A percentile compares a stretch with the other conserved stretches of the same genome.
Conservation (phyloP, 2,329 filamentous ascomycete species). For the Pestalotiopsis sp. region DNA sequence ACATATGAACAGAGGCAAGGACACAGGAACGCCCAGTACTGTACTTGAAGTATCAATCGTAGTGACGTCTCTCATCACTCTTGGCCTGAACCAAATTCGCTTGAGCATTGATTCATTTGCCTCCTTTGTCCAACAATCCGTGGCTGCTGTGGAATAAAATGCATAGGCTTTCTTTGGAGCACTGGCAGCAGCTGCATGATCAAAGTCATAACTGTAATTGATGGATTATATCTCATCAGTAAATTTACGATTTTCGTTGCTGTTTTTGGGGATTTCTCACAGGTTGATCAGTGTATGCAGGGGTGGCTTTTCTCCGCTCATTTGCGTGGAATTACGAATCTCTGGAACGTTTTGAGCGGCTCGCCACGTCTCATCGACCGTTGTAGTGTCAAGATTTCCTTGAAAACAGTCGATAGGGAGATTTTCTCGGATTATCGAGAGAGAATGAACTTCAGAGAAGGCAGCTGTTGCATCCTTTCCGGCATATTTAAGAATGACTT, state of each 20-base stretch:
- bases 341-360: neutral
- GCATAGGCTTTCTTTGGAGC: constrained; percentile 15
- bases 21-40: constrained; percentile 15
- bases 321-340: neutral
- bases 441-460: constrained; percentile 55
- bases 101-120: neutral
- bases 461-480: constrained; percentile 56
- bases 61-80: constrained; percentile 14
- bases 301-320: constrained; percentile 9
- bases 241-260: neutral
- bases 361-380: constrained; percentile 49
- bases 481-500: constrained; percentile 50
- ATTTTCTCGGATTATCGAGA: constrained; percentile 39
- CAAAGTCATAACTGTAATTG: constrained; percentile 16
- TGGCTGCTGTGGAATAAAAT: constrained; percentile 11
- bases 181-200: constrained; percentile 13
- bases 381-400: constrained; percentile 51
- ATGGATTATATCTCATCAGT: neutral
- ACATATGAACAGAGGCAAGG: constrained; percentile 15
- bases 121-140: constrained; percentile 13
- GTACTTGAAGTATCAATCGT: neutral
- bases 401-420: constrained; percentile 49
- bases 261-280: neutral
- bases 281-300: constrained; percentile 13
- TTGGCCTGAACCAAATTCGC: constrained; percentile 13